Base-by-base conservation (phyloP, 1,284 basidiomycete genomes). In the Pisolithus thermaeus region DNA sequence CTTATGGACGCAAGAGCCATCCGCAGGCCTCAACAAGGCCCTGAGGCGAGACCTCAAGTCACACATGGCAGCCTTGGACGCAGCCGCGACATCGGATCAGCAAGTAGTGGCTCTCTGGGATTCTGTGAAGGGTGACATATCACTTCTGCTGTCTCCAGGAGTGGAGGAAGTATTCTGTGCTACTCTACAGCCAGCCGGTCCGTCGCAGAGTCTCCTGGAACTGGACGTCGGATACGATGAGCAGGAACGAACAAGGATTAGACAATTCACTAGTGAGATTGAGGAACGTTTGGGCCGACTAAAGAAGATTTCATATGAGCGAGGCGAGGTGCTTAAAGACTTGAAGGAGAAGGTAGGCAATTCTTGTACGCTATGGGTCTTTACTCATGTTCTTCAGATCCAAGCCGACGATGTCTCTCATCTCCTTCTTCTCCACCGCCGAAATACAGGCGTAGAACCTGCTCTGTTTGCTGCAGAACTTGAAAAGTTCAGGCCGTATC, bases 391-490 rank as follows among this genome's bases (percentile, higher is more conserved):
- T 22, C 3, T 25, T 22, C 37, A 95, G 91, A 83, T 98, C 44
- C 97, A 97, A 80, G 78, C 79, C 28, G 97, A 99, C 70, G 97
- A 99, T 61, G 96, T 99, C 8, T 98, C 95, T 0, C 93, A 97
- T 65, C 76, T 97, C 1, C 80, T 99, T 1, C 81, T 99, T 2
- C 80, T 98, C 49, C 97, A 97, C 65, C 84, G 92, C 14, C 87
- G 94, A 16, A 88, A 92, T 55, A 80, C 83, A 25, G 83, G 84
- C 37, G 87, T 90, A 4, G 93, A 98, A 59, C 86, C 90, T 0
- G 80, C 90, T 1, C 76, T 98, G 16, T 98, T 98, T 61, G 90
- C 92, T 0, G 80, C 86, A 6, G 95, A 98, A 68, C 80, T 98
- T 16, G 95, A 97, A 68, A 98, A 98, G 70, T 98, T 97, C 75